phyloP scores from a whole-genome alignment of 2,329 filamentous ascomycete species.

The Endothia cerciana region DNA sequence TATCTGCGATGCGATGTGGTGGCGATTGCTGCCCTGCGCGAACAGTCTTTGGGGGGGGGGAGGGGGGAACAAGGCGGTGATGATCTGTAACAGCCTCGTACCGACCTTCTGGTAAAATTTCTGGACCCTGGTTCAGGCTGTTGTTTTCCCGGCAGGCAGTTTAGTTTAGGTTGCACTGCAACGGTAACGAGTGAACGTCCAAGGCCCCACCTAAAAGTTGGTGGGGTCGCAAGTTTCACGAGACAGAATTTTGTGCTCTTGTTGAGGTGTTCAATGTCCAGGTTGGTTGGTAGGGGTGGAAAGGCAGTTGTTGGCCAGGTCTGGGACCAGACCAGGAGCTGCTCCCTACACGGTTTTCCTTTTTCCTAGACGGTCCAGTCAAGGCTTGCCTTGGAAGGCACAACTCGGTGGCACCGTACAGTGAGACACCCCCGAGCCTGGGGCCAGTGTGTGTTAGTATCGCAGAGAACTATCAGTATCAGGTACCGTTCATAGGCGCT shows the following conservation, averaged over 20 bases:
- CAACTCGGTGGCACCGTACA: no score
- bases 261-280: no score
- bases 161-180: neutral
- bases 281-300: no score
- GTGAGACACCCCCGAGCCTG: no score
- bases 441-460: no score
- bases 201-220: constrained; percentile 16
- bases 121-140: constrained; percentile 11
- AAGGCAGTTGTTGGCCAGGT: no score
- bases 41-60: neutral
- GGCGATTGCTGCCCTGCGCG: neutral
- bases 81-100: constrained; percentile 1
- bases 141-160: constrained; percentile 9
- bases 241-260: neutral
- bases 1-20: neutral
- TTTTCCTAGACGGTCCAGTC: no score
- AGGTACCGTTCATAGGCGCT: neutral
- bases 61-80: neutral
- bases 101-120: constrained; percentile 20
- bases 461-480: no score
- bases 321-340: no score
- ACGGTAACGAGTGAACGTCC: no score
- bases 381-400: no score
- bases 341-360: no score
- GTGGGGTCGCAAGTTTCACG: neutral